A percentile compares a stretch with the other conserved stretches of the same genome.
Conservation (phyloP, 2,329 filamentous ascomycete species). For the Talaromyces rugulosus region DNA sequence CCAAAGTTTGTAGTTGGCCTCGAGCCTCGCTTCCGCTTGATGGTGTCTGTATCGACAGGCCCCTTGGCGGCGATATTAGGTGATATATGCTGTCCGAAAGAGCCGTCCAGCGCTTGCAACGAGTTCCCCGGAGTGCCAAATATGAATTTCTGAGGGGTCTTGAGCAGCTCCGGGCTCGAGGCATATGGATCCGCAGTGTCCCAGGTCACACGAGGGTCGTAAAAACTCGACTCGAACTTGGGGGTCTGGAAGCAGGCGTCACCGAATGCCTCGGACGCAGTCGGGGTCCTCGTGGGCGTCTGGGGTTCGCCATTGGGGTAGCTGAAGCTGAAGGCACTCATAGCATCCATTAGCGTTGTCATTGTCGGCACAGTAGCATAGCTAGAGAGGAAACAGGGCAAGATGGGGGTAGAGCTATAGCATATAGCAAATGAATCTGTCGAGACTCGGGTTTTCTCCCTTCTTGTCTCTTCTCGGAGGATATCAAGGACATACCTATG, state of each 20-base stretch:
- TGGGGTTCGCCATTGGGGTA: slow-evolving; percentile 45
- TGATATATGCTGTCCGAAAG: slow-evolving; percentile 10
- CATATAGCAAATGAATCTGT: background rate
- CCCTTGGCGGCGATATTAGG: slow-evolving; percentile 18
- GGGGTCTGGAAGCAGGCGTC: slow-evolving; percentile 41
- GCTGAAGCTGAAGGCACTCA: slow-evolving; percentile 40
- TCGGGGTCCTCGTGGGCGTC: slow-evolving; percentile 44
- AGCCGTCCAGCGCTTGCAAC: slow-evolving; percentile 14
- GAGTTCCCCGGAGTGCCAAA: slow-evolving; percentile 31
- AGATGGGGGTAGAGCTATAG: background rate
- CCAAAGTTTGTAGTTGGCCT: slow-evolving; percentile 24
- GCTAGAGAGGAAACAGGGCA: background rate
- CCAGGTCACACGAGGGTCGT: slow-evolving; percentile 44
- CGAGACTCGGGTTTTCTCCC: background rate
- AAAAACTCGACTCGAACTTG: slow-evolving; percentile 45
- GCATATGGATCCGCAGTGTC: slow-evolving; percentile 44
- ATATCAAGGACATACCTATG: slow-evolving; percentile 36
- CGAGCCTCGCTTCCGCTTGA: slow-evolving; percentile 26
- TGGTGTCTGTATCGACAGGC: slow-evolving; percentile 28
- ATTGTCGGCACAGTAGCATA: slow-evolving; percentile 3
- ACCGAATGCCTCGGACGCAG: slow-evolving; percentile 30
- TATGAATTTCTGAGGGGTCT: slow-evolving; percentile 37
- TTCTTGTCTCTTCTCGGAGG: background rate
- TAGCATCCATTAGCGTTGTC: slow-evolving; percentile 31
- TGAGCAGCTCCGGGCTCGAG: slow-evolving; percentile 43